phyloP scores from a whole-genome alignment of 495 filamentous ascomycete genomes.

The Parmelia sp. region DNA sequence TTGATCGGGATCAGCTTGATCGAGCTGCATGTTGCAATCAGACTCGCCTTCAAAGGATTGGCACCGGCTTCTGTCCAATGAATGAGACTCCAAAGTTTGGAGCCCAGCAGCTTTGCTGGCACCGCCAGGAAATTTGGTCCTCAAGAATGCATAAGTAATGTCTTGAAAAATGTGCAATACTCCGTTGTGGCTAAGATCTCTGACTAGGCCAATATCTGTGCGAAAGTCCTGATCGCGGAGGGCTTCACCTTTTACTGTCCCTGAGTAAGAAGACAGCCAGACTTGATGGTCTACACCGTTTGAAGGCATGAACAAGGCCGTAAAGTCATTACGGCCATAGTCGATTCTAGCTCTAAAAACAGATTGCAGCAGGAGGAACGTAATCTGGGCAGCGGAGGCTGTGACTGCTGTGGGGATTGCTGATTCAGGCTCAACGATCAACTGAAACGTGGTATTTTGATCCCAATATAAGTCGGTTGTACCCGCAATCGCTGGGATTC shows the following conservation, averaged over 20 bases:
- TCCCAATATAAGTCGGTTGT: slow-evolving; percentile 44
- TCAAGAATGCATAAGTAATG: slow-evolving; percentile 19
- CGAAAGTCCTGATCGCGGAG: slow-evolving; percentile 8
- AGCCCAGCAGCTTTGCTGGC: neutral
- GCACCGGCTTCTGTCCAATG: neutral
- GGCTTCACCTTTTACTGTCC: slow-evolving; percentile 7
- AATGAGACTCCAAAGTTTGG: neutral
- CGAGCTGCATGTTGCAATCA: neutral
- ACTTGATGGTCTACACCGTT: slow-evolving; percentile 1
- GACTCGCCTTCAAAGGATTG: neutral
- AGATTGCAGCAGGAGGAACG: slow-evolving; percentile 31
- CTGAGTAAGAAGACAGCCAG: slow-evolving; percentile 14
- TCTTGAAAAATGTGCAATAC: slow-evolving; percentile 26
- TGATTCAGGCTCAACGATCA: slow-evolving; percentile 6
- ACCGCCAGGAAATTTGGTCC: slow-evolving; percentile 4
- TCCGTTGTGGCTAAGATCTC: slow-evolving; percentile 27
- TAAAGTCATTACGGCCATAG: slow-evolving; percentile 30
- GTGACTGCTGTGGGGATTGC: neutral
- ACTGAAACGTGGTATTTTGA: slow-evolving; percentile 25
- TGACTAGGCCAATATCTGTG: slow-evolving; percentile 28
- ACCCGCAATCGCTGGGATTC: slow-evolving; percentile 28
- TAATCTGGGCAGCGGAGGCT: slow-evolving; percentile 23
- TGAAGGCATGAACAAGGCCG: slow-evolving; percentile 31
- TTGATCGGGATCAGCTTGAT: slow-evolving; percentile 24
- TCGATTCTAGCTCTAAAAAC: slow-evolving; percentile 31